phyloP scores from a whole-genome alignment of 768 basidiomycete genomes.

The Boletus rufocinnamomeus region DNA sequence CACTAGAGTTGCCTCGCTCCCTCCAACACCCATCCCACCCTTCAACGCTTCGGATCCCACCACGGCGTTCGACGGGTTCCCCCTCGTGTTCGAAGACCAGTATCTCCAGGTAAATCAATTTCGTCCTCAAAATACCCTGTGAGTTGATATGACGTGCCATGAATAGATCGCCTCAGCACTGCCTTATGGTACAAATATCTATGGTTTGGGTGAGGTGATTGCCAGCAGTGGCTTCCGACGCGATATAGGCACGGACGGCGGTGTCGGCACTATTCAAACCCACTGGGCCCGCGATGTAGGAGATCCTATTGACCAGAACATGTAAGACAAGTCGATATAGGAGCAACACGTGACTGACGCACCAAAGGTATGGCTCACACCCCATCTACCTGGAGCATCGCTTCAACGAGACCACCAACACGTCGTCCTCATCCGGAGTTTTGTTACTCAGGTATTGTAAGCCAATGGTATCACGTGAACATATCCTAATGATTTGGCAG shows the following conservation, averaged over 20 bases:
- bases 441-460: constrained; percentile 61
- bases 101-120: constrained; percentile 60
- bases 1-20: constrained; percentile 63
- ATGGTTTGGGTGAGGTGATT: constrained; percentile 75
- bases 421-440: constrained; percentile 70
- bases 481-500: constrained; percentile 35
- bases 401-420: constrained; percentile 51
- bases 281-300: constrained; percentile 64
- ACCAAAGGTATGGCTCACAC: constrained; percentile 65
- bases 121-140: neutral
- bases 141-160: neutral
- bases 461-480: neutral
- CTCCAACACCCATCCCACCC: constrained; percentile 58
- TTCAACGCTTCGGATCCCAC: constrained; percentile 51
- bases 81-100: constrained; percentile 77
- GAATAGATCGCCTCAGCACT: constrained; percentile 62
- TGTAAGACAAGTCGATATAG: constrained; percentile 42
- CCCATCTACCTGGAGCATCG: constrained; percentile 75
- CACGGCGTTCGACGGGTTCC: constrained; percentile 62
- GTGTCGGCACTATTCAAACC: constrained; percentile 60
- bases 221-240: constrained; percentile 69
- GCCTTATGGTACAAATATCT: constrained; percentile 68
- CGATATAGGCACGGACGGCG: constrained; percentile 52
- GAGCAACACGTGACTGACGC: neutral
- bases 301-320: constrained; percentile 67